Evolutionary conservation across 1,139 yeast species (phyloP), one percentile per base, ranked within the genome.

Genomic region (Trichomonascaceae sp.): DNA sequence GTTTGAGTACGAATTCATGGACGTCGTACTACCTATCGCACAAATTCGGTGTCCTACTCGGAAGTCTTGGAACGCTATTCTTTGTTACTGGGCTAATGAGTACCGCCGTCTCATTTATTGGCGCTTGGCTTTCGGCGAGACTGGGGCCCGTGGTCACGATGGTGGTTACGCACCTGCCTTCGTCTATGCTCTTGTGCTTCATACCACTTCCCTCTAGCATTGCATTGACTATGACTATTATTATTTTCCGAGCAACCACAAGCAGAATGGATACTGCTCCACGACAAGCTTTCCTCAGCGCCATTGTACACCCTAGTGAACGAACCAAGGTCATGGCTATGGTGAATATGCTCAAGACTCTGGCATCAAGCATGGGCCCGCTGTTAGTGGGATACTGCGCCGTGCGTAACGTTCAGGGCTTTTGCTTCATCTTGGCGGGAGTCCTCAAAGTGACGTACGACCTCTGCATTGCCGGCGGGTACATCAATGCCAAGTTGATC

Each of bases 231-330:
- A 40, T 60, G 28, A 23, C 47, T 2, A 45, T 59, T 18, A 54
- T 71, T 31, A 37, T 72, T 4, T 45, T 67, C 13, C 64, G 74
- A 42, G 69, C 69, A 38, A 54, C 69, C 4, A 63, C 82, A 1
- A 59, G 74, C 1, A 71, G 81, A 1, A 79, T 80, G 84, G 93
- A 81, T 50, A 89, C 79, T 23, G 84, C 81, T 3, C 93, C 93
- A 8, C 64, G 93, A 37, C 93, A 80, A 52, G 68, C 79, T 3
- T 58, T 81, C 27, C 56, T 80, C 28, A 74, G 87, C 0, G 68
- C 79, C 3, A 62, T 80, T 14, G 72, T 81, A 35, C 66, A 66
- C 17, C 65, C 67, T 18, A 54, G 63, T 8, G 92, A 79, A 38
- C 55, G 82, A 35, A 71, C 87, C 2, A 70, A 67, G 43, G 87